phyloP scores from a whole-genome alignment of 768 basidiomycete species.

The Terana coerulea region DNA sequence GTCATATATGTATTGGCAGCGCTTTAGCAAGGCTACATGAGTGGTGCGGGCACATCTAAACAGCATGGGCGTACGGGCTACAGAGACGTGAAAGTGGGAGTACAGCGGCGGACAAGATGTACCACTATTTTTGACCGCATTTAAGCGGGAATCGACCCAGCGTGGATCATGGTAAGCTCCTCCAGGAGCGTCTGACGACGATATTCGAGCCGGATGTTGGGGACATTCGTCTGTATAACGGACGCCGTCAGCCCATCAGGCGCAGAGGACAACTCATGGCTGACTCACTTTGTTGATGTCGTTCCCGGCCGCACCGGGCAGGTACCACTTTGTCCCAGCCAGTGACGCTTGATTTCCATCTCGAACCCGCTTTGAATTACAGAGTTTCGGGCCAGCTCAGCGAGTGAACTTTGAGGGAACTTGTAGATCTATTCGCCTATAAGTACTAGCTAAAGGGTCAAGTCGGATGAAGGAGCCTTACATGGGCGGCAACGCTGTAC shows the following conservation, averaged over 20 bases:
- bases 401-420: conserved; percentile 88
- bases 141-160: conserved; percentile 16
- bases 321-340: conserved; percentile 94
- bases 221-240: conserved; percentile 89
- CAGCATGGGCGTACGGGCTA: too few species aligned
- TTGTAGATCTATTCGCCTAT: conserved; percentile 76
- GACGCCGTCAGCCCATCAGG: neutral
- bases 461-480: conserved; percentile 31
- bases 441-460: neutral
- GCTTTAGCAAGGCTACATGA: too few species aligned
- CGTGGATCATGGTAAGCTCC: conserved; percentile 70
- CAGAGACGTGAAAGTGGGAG: too few species aligned
- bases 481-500: conserved; percentile 97
- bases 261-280: neutral
- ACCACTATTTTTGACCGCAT: neutral
- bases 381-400: conserved; percentile 97
- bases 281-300: conserved; percentile 84
- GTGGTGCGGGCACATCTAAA: too few species aligned
- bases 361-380: conserved; percentile 97
- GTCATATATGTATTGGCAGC: too few species aligned
- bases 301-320: conserved; percentile 90
- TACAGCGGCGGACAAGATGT: neutral
- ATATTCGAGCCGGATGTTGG: conserved; percentile 85
- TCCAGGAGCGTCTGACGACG: conserved; percentile 86
- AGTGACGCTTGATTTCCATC: conserved; percentile 95